Percentiles rank a stretch among this genome's conserved stretches.
Evolutionary conservation across 2,329 filamentous ascomycete species (phyloP).

Genomic region (Rutstroemia sp.): DNA sequence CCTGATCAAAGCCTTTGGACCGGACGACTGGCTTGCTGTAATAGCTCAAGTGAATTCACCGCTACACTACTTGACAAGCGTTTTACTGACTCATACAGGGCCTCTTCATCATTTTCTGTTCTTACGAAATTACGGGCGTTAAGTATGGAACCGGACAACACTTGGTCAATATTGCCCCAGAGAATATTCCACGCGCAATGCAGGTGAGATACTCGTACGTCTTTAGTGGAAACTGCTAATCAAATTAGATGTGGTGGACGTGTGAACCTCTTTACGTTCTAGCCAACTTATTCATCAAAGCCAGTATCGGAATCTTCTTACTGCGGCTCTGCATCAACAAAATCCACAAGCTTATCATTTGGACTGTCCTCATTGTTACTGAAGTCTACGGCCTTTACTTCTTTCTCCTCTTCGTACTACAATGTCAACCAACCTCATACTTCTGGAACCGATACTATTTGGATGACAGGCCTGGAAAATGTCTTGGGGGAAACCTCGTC

Average conservation of each 20-base stretch:
- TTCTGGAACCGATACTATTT: constrained; percentile 31
- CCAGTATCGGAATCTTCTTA: constrained; percentile 34
- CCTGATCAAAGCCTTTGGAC: neutral
- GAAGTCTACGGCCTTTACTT: constrained; percentile 29
- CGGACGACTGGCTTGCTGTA: neutral
- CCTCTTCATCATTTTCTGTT: neutral
- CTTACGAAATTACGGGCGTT: neutral
- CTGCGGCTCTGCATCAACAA: constrained; percentile 29
- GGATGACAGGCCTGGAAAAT: constrained; percentile 23
- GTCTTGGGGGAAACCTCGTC: constrained; percentile 22
- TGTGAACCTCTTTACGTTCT: constrained; percentile 33
- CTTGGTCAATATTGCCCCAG: neutral
- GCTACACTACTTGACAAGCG: neutral
- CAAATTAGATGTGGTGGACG: constrained; percentile 29
- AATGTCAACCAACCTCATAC: constrained; percentile 25
- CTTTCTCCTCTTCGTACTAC: constrained; percentile 21
- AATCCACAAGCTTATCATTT: constrained; percentile 8
- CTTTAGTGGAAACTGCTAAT: no score
- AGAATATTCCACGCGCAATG: neutral
- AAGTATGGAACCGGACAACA: neutral
- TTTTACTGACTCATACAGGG: neutral
- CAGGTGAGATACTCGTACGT: neutral
- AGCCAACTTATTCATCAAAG: constrained; percentile 32
- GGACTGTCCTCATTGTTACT: constrained; percentile 27
- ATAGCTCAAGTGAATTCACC: neutral